Percentiles rank a stretch among this genome's conserved stretches.
Evolutionary conservation across 768 basidiomycete genomes (phyloP).

Genomic region (Leucocoprinus sp.): DNA sequence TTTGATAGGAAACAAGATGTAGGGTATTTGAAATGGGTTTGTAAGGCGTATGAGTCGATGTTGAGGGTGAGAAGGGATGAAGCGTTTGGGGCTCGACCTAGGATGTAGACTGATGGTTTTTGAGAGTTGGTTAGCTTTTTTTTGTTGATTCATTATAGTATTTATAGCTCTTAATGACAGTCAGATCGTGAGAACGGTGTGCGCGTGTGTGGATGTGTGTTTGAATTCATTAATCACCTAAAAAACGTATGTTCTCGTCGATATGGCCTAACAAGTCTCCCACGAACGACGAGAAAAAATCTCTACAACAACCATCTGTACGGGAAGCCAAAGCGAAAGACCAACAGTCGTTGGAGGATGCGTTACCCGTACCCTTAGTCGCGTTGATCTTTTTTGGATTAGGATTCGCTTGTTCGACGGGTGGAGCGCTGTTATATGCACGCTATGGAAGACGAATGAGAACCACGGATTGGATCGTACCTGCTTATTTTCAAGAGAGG

Average conservation of each 20-base stretch:
- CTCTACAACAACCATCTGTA: background rate
- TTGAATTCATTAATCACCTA: background rate
- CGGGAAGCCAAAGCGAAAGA: background rate
- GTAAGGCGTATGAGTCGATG: constrained; percentile 64
- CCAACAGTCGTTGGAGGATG: background rate
- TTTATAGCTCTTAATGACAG: no score
- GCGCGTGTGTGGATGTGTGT: background rate
- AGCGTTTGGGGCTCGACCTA: constrained; percentile 6
- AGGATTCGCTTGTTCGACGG: constrained; percentile 30
- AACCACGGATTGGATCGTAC: constrained; percentile 65
- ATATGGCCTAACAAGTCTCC: constrained; percentile 1
- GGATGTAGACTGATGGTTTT: background rate
- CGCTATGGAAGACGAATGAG: constrained; percentile 52
- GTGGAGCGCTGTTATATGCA: constrained; percentile 29
- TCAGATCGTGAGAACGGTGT: background rate
- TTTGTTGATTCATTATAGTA: no score
- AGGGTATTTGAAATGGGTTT: constrained; percentile 64
- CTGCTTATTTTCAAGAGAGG: constrained; percentile 44
- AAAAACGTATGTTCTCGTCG: constrained; percentile 12
- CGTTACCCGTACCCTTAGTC: constrained; percentile 21
- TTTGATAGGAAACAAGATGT: constrained; percentile 38
- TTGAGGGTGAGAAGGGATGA: constrained; percentile 53
- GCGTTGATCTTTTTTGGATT: constrained; percentile 30
- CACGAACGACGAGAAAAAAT: background rate
- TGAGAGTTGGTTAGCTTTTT: no score